Base-by-base conservation (phyloP, 768 basidiomycete species). In the Pleurotus sapidus region DNA sequence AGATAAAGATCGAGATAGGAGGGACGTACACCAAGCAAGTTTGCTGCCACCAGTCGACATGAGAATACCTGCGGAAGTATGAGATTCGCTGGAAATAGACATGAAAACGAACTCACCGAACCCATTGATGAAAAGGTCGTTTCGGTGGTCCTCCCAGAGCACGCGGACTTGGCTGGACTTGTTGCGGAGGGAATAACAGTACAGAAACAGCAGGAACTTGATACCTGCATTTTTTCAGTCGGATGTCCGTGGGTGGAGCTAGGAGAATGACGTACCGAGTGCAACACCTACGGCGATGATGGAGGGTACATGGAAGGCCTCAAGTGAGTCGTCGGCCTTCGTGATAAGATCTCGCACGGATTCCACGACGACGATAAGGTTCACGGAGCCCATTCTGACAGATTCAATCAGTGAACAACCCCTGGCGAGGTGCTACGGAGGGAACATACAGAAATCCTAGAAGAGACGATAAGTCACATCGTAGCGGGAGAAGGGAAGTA, bases 121-220 rank as follows among this genome's bases (percentile, higher is more conserved):
- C 25, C 81, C 75, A 65, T 93, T 93, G 66, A 93, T 86, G 68
- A 84, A 90, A n/a, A 93, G 68, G 65, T 95, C 95, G 64, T 94
- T 97, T 61, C 95, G 79, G 61, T 97, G 95, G 66, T 98, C 95
- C 70, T 96, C 91, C 93, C 93, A 97, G 27, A 96, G 80, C 17
- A 96, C 84, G 46, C 84, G 84, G 1, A 98, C 95, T 71, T 98
- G 96, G 63, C 91, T 95, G 4, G 90, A 93, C 61, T 83, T 83
- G 37, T 79, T 80, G 30, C 91, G 84, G 47, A 95, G 78, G 3
- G 90, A 80, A 64, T 76, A 84, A 69, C 94, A 94, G 72, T 93
- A 96, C 3, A 93, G 38, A 73, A 98, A 98, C 45, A 98, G 82
- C 0, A 86, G 40, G 46, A 93, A 78, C 71, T 98, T 98, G 59